Percentiles rank a stretch among this genome's conserved stretches.
Conservation (phyloP, 495 filamentous ascomycete genomes). For the Sporormia fimetaria region DNA sequence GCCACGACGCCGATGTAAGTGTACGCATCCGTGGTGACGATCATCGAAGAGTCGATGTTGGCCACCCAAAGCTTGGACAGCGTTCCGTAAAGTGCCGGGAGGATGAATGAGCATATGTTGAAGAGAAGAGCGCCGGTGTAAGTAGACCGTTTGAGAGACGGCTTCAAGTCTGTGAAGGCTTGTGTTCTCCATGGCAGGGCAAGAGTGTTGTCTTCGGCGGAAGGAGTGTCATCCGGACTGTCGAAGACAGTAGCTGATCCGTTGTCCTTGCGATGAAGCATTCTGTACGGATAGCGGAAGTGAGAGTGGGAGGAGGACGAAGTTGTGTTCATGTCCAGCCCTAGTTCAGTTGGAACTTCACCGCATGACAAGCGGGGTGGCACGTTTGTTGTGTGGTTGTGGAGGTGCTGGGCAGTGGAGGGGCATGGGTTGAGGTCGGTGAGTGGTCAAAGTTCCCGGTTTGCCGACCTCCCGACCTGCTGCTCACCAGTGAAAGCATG, state of each 20-base stretch:
- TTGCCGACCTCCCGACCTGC: too few relatives aligned
- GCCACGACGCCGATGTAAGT: conserved; percentile 53
- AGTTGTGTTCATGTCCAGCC: too few relatives aligned
- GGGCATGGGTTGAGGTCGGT: too few relatives aligned
- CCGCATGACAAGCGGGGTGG: too few relatives aligned
- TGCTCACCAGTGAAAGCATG: too few relatives aligned
- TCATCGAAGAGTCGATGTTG: conserved; percentile 50
- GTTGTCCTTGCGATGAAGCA: conserved; percentile 4
- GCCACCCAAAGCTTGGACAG: conserved; percentile 67
- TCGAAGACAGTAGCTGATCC: not conserved
- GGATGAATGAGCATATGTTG: conserved; percentile 52
- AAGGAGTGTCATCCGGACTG: not conserved
- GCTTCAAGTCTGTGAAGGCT: not conserved
- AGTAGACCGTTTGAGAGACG: conserved; percentile 10
- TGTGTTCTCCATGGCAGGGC: conserved; percentile 4
- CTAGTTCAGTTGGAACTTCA: too few relatives aligned
- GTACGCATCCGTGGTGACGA: conserved; percentile 59
- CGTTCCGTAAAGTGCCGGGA: conserved; percentile 59
- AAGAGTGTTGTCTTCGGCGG: not conserved
- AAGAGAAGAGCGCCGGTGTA: conserved; percentile 51
- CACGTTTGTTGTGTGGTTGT: too few relatives aligned
- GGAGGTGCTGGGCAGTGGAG: too few relatives aligned
- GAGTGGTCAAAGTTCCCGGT: too few relatives aligned
- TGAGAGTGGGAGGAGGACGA: not conserved
- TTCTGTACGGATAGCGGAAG: conserved; percentile 2